Base-by-base conservation (phyloP, 208 protist species). In the Trypanosoma scelopori region DNA sequence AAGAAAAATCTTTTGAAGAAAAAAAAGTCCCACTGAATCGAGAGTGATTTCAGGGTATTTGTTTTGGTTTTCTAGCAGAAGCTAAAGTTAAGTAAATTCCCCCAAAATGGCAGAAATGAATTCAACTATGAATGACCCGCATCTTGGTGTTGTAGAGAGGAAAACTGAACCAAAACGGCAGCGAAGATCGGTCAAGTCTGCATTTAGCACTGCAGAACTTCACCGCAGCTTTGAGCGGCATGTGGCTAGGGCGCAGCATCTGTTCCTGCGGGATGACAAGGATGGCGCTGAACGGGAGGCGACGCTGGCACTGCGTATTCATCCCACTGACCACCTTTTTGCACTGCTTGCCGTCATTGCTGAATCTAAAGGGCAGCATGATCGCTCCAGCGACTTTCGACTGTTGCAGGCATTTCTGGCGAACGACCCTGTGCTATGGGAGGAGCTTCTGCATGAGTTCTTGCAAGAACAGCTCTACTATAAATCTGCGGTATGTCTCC, bases 401-500 rank as follows among this genome's bases (percentile, higher is more conserved):
- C 77, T 96, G 1, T 60, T 96, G 60, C 87, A 96, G 74, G 91
- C 91, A 18, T 93, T 94, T 68, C 64, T 96, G 43, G 81, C 87
- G 5, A 77, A 79, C 16, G 87, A 93, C 71, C 68, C 74, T 49
- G 74, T 84, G 18, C 77, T 93, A 25, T 96, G 91, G 87, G 82
- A 92, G 71, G 82, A 93, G 65, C 71, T 96, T 45, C 68, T 94
- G 39, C 81, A 93, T 71, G 87, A 96, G 25, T 96, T 89, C 58
- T 74, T 96, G 45, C 75, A 72, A 22, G 71, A 93, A 64, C 79
- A 91, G 66, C 59, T 85, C 12, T 96, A 83, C 75, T 93, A 93
- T 74, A 92, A 93, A 59, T 84, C 91, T 23, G 84, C 88, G 12
- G 86, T 96, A 32, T 96, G 91, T 60, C 67, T 96, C 25, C 83